These are phyloP conservation scores for Pseudogymnoascus sp. DNA, from an alignment of 2,329 filamentous ascomycete genomes.

Conservation along the genomic window DNA sequence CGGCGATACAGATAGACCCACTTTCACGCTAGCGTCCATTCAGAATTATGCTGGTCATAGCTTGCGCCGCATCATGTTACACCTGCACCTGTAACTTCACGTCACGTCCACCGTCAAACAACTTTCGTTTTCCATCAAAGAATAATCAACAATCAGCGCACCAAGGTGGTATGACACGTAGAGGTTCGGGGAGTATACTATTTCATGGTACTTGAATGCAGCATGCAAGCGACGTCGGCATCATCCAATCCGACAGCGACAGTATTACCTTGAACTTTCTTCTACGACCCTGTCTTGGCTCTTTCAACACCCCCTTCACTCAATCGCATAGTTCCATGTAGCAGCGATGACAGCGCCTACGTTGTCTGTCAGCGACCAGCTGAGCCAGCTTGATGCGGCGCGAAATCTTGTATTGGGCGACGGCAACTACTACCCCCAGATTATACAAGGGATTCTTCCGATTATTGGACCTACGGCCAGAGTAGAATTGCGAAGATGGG, in stretches of 20 bases:
- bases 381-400: conserved; percentile 82
- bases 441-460: conserved; percentile 87
- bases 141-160: conserved; percentile 7
- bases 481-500: conserved; percentile 87
- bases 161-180: conserved; percentile 6
- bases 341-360: conserved; percentile 43
- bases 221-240: conserved; percentile 5
- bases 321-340: conserved; percentile 10
- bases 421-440: conserved; percentile 80
- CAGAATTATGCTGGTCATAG: conserved; percentile 10
- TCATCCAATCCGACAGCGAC: neutral
- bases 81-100: neutral
- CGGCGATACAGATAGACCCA: neutral
- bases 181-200: neutral
- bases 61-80: conserved; percentile 1
- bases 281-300: neutral
- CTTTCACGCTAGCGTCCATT: conserved; percentile 2
- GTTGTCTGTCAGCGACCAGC: conserved; percentile 63
- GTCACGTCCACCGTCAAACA: conserved; percentile 5
- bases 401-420: conserved; percentile 84
- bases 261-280: neutral
- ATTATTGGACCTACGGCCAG: conserved; percentile 71
- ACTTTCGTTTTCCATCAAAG: conserved; percentile 3
- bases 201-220: conserved; percentile 5
- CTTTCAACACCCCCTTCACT: neutral